Conservation (phyloP, 768 basidiomycete genomes). For the Lepiota venenata region DNA sequence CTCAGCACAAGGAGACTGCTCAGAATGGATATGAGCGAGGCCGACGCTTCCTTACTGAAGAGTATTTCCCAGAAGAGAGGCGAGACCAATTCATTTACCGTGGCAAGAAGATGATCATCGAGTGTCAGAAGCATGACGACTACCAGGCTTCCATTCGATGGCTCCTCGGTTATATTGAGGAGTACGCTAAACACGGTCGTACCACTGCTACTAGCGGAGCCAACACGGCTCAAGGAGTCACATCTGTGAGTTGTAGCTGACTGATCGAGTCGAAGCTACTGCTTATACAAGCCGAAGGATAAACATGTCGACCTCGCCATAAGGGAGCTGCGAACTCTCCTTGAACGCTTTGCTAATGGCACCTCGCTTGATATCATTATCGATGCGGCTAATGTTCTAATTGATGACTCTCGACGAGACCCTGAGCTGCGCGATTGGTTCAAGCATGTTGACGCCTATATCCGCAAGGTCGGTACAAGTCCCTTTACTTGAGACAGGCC, state of each 20-base stretch:
- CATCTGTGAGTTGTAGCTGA: conserved; percentile 21
- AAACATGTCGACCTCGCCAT: conserved; percentile 52
- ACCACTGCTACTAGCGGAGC: conserved; percentile 18
- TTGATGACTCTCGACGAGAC: conserved; percentile 73
- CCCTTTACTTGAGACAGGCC: not conserved
- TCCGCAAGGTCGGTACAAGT: conserved; percentile 50
- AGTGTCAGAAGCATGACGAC: conserved; percentile 89
- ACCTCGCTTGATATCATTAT: conserved; percentile 63
- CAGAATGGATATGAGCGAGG: conserved; percentile 54
- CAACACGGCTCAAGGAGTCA: conserved; percentile 18
- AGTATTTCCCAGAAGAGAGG: conserved; percentile 88
- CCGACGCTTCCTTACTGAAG: conserved; percentile 69
- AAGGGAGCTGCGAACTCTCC: conserved; percentile 68
- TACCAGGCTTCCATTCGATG: conserved; percentile 82
- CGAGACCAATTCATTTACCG: conserved; percentile 93
- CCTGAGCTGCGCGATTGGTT: conserved; percentile 77
- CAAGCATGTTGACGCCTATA: conserved; percentile 52
- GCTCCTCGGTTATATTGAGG: conserved; percentile 60
- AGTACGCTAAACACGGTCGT: conserved; percentile 56
- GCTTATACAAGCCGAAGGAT: conserved; percentile 33
- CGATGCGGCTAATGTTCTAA: conserved; percentile 67
- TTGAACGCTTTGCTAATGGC: conserved; percentile 89
- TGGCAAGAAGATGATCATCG: conserved; percentile 89
- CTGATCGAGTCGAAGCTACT: too few species aligned
- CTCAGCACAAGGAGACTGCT: conserved; percentile 60